Evolutionary conservation across 352 stramenopile species (phyloP).

Genomic region (Pythium chondricola): DNA sequence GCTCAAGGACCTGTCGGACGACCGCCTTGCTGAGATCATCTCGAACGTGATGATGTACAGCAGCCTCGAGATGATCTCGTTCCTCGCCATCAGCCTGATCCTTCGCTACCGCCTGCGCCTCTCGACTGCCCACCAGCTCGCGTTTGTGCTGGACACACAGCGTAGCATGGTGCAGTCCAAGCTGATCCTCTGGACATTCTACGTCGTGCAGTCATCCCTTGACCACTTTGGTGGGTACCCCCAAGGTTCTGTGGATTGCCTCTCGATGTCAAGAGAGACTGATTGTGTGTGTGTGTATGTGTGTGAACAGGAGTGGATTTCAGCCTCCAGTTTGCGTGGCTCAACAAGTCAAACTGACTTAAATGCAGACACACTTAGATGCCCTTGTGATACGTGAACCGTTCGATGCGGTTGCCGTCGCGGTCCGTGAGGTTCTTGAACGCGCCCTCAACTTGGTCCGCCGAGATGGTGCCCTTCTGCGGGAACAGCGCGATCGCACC

Average conservation of each 20-base stretch:
- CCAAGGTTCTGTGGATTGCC: too few relatives aligned
- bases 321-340: neutral
- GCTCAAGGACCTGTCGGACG: conserved; percentile 4
- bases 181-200: conserved; percentile 11
- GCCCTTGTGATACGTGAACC: conserved; percentile 82
- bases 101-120: neutral
- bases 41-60: conserved; percentile 4
- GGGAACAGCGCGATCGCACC: conserved; percentile 76
- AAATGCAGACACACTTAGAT: too few relatives aligned
- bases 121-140: conserved; percentile 3
- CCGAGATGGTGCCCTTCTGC: conserved; percentile 66
- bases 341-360: neutral
- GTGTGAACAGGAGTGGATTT: neutral
- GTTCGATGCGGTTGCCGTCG: conserved; percentile 42
- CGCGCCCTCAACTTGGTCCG: conserved; percentile 51
- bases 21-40: neutral
- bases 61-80: conserved; percentile 1
- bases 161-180: conserved; percentile 8
- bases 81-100: neutral
- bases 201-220: conserved; percentile 6
- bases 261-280: too few relatives aligned
- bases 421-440: conserved; percentile 56
- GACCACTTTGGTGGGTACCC: conserved; percentile 1
- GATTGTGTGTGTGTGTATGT: too few relatives aligned
- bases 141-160: conserved; percentile 10